Base-by-base conservation (phyloP, 768 basidiomycete species). In the Xerocomellus amylosporus region DNA sequence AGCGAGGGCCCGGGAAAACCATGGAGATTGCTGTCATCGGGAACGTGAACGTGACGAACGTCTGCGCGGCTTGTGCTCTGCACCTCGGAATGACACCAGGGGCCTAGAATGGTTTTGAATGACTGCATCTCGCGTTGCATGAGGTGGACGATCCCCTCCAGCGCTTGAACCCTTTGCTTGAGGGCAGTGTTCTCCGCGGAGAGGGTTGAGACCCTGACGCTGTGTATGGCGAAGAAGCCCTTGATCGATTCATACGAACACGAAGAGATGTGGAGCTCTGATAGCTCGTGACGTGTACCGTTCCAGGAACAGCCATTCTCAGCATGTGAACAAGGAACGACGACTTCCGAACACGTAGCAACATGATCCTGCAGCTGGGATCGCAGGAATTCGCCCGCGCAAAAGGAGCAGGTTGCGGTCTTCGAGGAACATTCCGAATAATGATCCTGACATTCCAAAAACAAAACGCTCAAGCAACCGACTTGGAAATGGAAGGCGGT, bases 151-250 rank as follows among this genome's bases (percentile, higher is more conserved):
- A 77, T 69, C 15, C 76, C 77, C 64, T 91, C 88, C 20, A 90
- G 70, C 0, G 76, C 74, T 13, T 82, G 79, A 9, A 89, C 72
- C 31, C 79, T 78, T 56, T 79, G 76, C 26, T 82, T 80, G 17
- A 93, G 76, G 9, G 82, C 53, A 17, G 78, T 71, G 62, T 93
- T 93, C 64, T 93, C 88, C 51, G 83, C 77, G 37, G 75, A 73
- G 4, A 90, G 72, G 12, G 72, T 58, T 4, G 75, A 71, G 13
- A 76, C 64, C 46, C 73, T 74, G 39, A 71, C 54, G 38, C 67
- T 69, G 58, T 79, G 74, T 33, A 79, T 55, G 4, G 74, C 56
- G 50, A 87, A 78, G 67, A 86, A 85, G 31, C 79, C 83, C 61
- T 82, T 82, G 60, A 88, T 74, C 5, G 74, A 73, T 63, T 85